Conservation (phyloP, 1,284 basidiomycete species). For the Cutaneotrichosporon sp. region DNA sequence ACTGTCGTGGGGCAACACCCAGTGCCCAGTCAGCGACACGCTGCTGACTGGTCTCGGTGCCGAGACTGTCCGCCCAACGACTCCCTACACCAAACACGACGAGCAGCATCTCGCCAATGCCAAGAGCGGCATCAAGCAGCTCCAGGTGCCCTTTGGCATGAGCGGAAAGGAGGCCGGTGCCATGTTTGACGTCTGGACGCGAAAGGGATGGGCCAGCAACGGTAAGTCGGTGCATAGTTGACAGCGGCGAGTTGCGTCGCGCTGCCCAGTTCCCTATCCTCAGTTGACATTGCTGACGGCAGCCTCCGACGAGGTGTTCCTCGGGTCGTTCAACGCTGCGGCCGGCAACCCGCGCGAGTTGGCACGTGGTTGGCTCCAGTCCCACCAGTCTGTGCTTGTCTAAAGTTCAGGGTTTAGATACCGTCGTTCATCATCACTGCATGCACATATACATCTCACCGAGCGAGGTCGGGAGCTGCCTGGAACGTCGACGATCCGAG, state of each 20-base stretch:
- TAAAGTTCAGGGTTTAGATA: neutral
- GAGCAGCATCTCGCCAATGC: conserved; percentile 36
- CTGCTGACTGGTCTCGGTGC: conserved; percentile 27
- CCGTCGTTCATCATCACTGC: neutral
- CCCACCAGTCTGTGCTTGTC: conserved; percentile 9
- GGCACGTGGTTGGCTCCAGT: conserved; percentile 12
- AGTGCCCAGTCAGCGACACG: conserved; percentile 24
- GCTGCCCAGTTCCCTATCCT: no score
- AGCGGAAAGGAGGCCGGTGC: conserved; percentile 42
- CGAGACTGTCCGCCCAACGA: conserved; percentile 23
- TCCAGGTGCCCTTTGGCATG: conserved; percentile 42
- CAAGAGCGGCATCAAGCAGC: conserved; percentile 25
- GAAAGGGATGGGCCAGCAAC: conserved; percentile 37
- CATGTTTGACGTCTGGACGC: conserved; percentile 42
- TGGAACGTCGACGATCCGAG: no score
- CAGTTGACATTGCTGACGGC: neutral
- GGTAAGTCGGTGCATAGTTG: conserved; percentile 21
- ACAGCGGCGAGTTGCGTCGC: neutral
- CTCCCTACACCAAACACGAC: conserved; percentile 39
- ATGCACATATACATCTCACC: neutral
- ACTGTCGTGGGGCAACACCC: conserved; percentile 29
- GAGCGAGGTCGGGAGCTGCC: no score
- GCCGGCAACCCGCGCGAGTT: conserved; percentile 42
- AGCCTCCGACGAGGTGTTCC: conserved; percentile 44
- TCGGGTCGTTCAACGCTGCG: conserved; percentile 34